Base-by-base conservation (phyloP, 2,329 filamentous ascomycete genomes). In the Dactylellina haptotyla region DNA sequence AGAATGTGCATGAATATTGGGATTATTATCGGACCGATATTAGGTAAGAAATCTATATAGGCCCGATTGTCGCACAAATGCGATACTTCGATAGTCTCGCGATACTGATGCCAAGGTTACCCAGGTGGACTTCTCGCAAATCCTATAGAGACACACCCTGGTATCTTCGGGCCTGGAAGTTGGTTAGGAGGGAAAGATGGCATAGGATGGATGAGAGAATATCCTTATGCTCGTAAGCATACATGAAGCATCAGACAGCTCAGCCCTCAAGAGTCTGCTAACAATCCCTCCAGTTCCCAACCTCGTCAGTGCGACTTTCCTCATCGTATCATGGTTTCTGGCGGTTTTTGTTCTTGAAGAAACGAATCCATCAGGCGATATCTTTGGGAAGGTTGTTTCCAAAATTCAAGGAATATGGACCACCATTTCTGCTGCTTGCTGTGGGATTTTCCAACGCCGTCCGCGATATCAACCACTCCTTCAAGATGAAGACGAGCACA, bases 1-100 rank as follows among this genome's bases (percentile, higher is more conserved):
- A 73, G 69, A 4, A 89, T 92, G 85, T 89, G 88, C 53, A 89
- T 90, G 80, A 91, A 91, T 76, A 84, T 88, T 18, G 87, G 87
- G 10, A 83, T 87, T 53, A 87, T 87, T 45, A 81, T 87, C n/a
- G 85, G 86, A 0, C 86, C 86, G 0, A 81, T 87, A 8, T 77
- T 87, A 1, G 80, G 83, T 26, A 41, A 39, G 54, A 25, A 20
- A 32, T 18, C 1, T 20, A 18, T 14, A 43, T n/a, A n/a, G 12
- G 37, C 37, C 5, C 18, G 9, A 28, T 25, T 6, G 25, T 4
- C 4, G 14, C 20, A 48, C 4, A 46, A 32, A 10, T 53, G 37
- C 12, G 2, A 74, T 77, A 2, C 80, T 81, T 2, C 79, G 80
- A 75, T 83, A 83, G 16, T 18, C 77, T 81, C 9, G 83, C 83